Conservation (phyloP, 176 grass and related monocot species). For the Triticum dicoccoides region DNA sequence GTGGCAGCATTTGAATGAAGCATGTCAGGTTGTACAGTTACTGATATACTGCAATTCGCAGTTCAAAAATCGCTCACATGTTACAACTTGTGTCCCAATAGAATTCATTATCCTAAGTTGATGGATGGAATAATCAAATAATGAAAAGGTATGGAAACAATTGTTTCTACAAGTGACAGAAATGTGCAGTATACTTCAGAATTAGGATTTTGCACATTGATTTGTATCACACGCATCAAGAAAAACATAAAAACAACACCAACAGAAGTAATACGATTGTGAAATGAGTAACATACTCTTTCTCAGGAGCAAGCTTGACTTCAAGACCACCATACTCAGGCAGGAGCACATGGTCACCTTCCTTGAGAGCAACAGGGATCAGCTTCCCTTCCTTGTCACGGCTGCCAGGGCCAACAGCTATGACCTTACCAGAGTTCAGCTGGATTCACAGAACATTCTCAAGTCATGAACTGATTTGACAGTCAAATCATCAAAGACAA, state of each 20-base stretch:
- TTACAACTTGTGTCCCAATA: not conserved
- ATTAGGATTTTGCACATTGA: not conserved
- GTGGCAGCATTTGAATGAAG: not conserved
- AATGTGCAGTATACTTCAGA: not conserved
- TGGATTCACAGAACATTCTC: slow-evolving; percentile 22
- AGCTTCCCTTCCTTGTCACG: slow-evolving; percentile 72
- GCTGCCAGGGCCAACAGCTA: slow-evolving; percentile 81
- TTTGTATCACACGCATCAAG: not conserved
- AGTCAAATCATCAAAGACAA: not conserved
- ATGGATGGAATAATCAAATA: not conserved
- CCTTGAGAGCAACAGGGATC: slow-evolving; percentile 76
- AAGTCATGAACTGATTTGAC: not conserved
- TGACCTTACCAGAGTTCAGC: slow-evolving; percentile 84
- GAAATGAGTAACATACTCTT: slow-evolving; percentile 46
- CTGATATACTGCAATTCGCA: not conserved
- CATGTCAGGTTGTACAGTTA: not conserved
- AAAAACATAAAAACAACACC: not conserved
- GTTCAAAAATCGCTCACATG: not conserved
- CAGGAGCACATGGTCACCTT: slow-evolving; percentile 85
- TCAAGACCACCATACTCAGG: slow-evolving; percentile 92
- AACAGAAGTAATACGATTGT: not conserved
- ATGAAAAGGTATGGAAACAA: not conserved
- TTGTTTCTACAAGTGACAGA: not conserved
- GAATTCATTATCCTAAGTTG: not conserved
- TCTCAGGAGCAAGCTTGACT: slow-evolving; percentile 85